phyloP scores from a whole-genome alignment of 306 rosid species.

The Gastrolobium bilobum region DNA sequence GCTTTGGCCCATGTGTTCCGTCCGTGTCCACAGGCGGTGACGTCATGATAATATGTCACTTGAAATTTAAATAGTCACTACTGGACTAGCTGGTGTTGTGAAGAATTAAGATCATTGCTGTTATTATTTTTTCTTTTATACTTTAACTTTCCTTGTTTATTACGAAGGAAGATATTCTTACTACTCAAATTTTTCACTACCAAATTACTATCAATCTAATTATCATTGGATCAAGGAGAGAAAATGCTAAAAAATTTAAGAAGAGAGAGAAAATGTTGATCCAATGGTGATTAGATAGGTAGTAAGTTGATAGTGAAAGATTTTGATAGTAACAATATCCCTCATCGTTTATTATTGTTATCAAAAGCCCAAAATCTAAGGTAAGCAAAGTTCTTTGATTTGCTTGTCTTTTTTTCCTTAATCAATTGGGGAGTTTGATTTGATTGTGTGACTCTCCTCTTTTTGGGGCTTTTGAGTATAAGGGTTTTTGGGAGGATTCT shows the following conservation, averaged over 20 bases:
- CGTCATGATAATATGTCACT: conserved; percentile 41
- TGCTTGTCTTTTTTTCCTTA: neutral
- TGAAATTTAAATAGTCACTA: conserved; percentile 44
- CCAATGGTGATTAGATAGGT: no score
- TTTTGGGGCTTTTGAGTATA: conserved; percentile 9
- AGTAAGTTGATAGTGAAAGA: no score
- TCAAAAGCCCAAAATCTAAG: conserved; percentile 47
- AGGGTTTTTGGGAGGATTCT: neutral
- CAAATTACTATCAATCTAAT: no score
- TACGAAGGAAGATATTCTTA: no score
- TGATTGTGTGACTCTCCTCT: conserved; percentile 36
- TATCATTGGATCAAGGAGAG: no score
- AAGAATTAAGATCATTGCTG: no score
- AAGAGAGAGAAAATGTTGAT: no score
- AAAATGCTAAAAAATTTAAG: no score
- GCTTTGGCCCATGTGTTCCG: conserved; percentile 51
- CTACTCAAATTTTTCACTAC: no score
- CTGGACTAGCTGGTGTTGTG: conserved; percentile 14
- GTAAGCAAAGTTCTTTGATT: conserved; percentile 33
- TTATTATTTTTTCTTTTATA: neutral
- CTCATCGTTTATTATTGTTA: neutral
- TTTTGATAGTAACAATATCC: no score
- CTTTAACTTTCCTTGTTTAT: no score
- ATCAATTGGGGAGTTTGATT: neutral
- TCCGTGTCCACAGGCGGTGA: conserved; percentile 35